A percentile compares a stretch with the other conserved stretches of the same genome.
Evolutionary conservation across 805 yeast species (phyloP).

Genomic region (Candida michaelii): DNA sequence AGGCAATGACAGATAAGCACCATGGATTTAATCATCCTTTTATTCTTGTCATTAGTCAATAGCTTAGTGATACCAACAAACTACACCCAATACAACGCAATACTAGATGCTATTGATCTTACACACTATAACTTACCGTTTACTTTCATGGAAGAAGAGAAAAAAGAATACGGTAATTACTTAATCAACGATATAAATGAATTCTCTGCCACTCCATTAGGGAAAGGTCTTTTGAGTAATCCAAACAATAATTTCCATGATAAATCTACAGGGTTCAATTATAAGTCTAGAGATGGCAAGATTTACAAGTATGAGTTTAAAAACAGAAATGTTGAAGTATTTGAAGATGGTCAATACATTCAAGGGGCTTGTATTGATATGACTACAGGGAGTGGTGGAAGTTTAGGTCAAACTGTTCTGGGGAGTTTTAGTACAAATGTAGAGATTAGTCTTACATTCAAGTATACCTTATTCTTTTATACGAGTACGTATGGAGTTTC

Average conservation of each 20-base stretch:
- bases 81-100: no score
- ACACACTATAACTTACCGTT: background rate
- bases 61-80: background rate
- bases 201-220: background rate
- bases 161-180: background rate
- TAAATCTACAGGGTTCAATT: conserved; percentile 1
- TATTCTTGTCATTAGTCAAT: no score
- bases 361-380: conserved; percentile 12
- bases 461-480: conserved; percentile 2
- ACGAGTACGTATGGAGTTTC: background rate
- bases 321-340: background rate
- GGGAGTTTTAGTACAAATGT: background rate
- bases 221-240: background rate
- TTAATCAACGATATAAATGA: conserved; percentile 4
- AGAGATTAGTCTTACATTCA: background rate
- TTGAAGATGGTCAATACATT: background rate
- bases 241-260: conserved; percentile 5
- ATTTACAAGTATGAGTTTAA: conserved; percentile 1
- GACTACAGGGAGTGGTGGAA: conserved; percentile 9
- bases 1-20: no score
- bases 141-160: background rate
- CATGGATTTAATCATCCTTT: no score
- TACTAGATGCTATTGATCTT: background rate
- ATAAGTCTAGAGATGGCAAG: background rate
- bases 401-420: conserved; percentile 1